Base-by-base conservation (phyloP, 2,329 filamentous ascomycete species). In the Davidsoniella neocaledoniae region DNA sequence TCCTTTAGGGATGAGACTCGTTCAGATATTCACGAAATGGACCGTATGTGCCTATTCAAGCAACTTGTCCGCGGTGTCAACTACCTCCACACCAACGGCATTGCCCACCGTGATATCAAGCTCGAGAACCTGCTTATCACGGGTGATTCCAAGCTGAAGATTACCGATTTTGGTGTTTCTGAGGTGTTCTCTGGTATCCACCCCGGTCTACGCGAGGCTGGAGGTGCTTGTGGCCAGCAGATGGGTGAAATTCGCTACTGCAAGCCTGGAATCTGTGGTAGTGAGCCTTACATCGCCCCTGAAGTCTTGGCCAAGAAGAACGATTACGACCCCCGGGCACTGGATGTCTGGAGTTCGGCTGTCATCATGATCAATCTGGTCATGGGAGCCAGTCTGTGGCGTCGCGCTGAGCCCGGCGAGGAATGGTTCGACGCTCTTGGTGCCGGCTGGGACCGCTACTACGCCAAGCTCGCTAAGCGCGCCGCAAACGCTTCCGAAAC, bases 31-130 rank as follows among this genome's bases (percentile, higher is more conserved):
- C 46, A 48, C 23, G 68, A 73, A 14, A 70, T 73, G 50, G 85
- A 93, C 60, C 79, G 83, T 8, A 68, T 83, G 29, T 94, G 87
- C 64, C 72, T 94, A 55, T 93, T 94, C 74, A 93, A 93, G 70
- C 87, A 94, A 63, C 69, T 94, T 25, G 68, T 91, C 29, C 82
- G 86, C 58, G 87, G 86, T 16, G 75, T 94, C 54, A 73, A 79
- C 58, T 91, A 94, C 60, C 70, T 94, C 19, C 87, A 94, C 63
- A 70, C 69, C 53, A 79, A 90, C 58, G 87, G 86, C 51, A 88
- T 94, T 59, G 87, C 86, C 1, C 87, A 94, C 64, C 82, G 87
- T 45, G 87, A 94, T 57, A 83, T 94, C 67, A 94, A 94, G 65
- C 73, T 88, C 9, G 87, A 94, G 62, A 94, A 94, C 58, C 68